These are phyloP conservation scores for Pseudonitzschia multistriata DNA, from an alignment of 108 stramenopile species.

Conservation along the genomic window DNA sequence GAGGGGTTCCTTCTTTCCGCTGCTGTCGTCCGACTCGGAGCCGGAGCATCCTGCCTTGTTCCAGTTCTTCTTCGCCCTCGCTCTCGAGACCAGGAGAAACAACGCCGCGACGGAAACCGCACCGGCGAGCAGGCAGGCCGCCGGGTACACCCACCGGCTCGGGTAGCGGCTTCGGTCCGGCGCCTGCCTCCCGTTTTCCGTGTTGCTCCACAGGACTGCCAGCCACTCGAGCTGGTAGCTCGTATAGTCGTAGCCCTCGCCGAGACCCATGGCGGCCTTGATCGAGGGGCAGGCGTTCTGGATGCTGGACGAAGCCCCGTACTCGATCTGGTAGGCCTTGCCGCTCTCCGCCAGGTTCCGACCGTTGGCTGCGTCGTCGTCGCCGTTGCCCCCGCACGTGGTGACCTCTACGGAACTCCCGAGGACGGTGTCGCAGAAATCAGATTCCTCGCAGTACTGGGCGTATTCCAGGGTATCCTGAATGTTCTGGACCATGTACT, in stretches of 20 bases:
- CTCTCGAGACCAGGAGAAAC: too few species aligned
- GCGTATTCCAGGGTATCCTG: not conserved
- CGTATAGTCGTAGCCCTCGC: not conserved
- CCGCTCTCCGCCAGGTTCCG: not conserved
- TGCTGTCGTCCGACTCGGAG: not conserved
- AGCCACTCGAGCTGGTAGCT: not conserved
- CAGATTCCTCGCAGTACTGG: slow-evolving; percentile 8
- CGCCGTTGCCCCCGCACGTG: not conserved
- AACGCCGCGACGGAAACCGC: too few species aligned
- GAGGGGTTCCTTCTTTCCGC: not conserved
- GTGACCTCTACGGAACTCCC: slow-evolving; percentile 2
- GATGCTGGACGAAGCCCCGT: not conserved
- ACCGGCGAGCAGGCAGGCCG: not conserved
- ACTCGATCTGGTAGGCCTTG: slow-evolving; percentile 6
- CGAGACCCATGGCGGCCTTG: not conserved
- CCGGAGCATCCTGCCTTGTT: too few species aligned
- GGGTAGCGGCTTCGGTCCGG: not conserved
- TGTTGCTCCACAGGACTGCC: not conserved
- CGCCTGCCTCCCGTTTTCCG: not conserved
- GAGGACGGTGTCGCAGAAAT: slow-evolving; percentile 12
- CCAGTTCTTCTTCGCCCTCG: too few species aligned
- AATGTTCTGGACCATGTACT: slow-evolving; percentile 6
- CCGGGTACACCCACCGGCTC: not conserved
- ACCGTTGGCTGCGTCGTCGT: too few species aligned
- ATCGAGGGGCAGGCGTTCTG: slow-evolving; percentile 7